Percentiles rank a stretch among this genome's conserved stretches.
Evolutionary conservation across 306 rosid genomes (phyloP).

Genomic region (Hippophae tibetana): DNA sequence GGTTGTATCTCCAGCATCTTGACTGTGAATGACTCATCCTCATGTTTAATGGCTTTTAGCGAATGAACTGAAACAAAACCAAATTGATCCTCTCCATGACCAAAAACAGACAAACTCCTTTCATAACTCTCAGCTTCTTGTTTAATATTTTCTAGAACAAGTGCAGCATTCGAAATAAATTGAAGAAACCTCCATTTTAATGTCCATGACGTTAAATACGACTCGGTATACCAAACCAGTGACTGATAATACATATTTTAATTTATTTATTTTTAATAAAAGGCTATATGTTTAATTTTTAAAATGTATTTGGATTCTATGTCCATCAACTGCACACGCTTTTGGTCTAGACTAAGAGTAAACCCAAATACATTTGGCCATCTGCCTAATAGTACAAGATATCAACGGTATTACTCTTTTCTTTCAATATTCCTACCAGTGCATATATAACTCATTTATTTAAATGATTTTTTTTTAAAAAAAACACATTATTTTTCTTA

Average conservation of each 20-base stretch:
- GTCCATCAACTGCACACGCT: too few relatives aligned
- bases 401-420: too few relatives aligned
- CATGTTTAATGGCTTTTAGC: slow-evolving; percentile 57
- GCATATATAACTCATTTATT: too few relatives aligned
- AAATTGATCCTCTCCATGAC: slow-evolving; percentile 38
- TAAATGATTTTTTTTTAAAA: too few relatives aligned
- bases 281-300: too few relatives aligned
- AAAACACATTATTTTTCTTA: too few relatives aligned
- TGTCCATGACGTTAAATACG: slow-evolving; percentile 30
- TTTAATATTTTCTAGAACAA: slow-evolving; percentile 74
- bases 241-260: background rate
- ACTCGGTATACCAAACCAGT: background rate
- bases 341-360: too few relatives aligned
- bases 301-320: too few relatives aligned
- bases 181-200: slow-evolving; percentile 57
- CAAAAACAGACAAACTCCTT: slow-evolving; percentile 44
- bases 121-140: slow-evolving; percentile 58
- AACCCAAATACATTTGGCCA: too few relatives aligned
- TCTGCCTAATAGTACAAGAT: too few relatives aligned
- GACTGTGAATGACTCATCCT: slow-evolving; percentile 35
- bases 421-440: too few relatives aligned
- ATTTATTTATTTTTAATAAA: too few relatives aligned
- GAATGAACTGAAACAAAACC: slow-evolving; percentile 45
- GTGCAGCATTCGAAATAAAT: slow-evolving; percentile 72
- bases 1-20: slow-evolving; percentile 54